Percentiles rank a stretch among this genome's conserved stretches.
These are phyloP conservation scores for Plasmopara halstedii DNA, from an alignment of 352 stramenopile genomes.

Conservation along the genomic window DNA sequence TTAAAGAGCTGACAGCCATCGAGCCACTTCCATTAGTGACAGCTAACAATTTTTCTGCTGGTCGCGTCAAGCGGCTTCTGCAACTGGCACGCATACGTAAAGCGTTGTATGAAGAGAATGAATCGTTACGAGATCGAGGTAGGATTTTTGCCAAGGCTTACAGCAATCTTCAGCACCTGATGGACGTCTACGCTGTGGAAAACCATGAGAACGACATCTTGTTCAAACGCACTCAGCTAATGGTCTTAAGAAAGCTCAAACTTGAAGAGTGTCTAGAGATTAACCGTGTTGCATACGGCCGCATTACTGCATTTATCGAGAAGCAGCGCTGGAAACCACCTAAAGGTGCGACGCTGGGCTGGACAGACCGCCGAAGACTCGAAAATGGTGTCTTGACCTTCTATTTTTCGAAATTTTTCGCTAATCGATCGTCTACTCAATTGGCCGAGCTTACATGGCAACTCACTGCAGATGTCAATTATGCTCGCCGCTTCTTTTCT, in stretches of 20 bases:
- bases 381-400: constrained; percentile 22
- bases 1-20: constrained; percentile 11
- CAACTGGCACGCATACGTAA: constrained; percentile 30
- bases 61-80: constrained; percentile 18
- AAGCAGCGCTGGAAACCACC: constrained; percentile 26
- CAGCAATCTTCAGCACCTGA: constrained; percentile 35
- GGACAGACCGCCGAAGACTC: constrained; percentile 29
- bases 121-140: constrained; percentile 23
- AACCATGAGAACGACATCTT: constrained; percentile 8
- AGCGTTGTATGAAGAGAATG: constrained; percentile 36
- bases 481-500: constrained; percentile 26
- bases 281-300: constrained; percentile 31
- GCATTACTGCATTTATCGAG: constrained; percentile 28
- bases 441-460: constrained; percentile 27
- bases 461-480: constrained; percentile 21
- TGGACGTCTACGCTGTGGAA: constrained; percentile 30
- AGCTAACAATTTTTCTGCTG: constrained; percentile 4
- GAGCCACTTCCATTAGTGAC: constrained; percentile 11
- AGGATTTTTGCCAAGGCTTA: constrained; percentile 41
- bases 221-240: constrained; percentile 23
- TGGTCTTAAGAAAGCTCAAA: constrained; percentile 29
- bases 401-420: constrained; percentile 41
- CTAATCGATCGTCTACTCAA: constrained; percentile 14
- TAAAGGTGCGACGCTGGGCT: constrained; percentile 30
- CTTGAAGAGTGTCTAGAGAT: constrained; percentile 37